Percentiles rank a stretch among this genome's conserved stretches.
These are phyloP conservation scores for Aureobasidium pullulans DNA, from an alignment of 2,329 filamentous ascomycete genomes.

Conservation along the genomic window DNA sequence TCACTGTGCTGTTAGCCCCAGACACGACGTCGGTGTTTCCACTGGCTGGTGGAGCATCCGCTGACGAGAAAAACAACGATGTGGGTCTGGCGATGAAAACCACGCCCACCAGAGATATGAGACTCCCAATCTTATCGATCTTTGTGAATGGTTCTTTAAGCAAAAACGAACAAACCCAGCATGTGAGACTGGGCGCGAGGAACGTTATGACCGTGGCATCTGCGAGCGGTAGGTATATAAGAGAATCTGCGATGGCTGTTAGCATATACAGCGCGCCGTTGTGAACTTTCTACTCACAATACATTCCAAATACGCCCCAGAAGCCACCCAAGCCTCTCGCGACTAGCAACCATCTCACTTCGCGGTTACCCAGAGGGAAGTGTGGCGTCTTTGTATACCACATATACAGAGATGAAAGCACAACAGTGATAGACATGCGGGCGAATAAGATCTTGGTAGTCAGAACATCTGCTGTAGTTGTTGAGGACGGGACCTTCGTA, in stretches of 20 bases:
- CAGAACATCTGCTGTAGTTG: background rate
- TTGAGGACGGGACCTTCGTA: background rate
- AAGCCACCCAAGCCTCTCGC: constrained; percentile 63
- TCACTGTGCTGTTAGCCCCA: constrained; percentile 24
- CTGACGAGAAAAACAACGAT: constrained; percentile 42
- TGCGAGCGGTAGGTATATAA: constrained; percentile 73
- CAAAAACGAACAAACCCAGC: constrained; percentile 70
- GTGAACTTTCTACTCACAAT: constrained; percentile 36
- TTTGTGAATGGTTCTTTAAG: constrained; percentile 71
- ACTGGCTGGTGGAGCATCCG: constrained; percentile 25
- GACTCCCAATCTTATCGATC: constrained; percentile 66
- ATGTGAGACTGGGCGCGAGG: constrained; percentile 68
- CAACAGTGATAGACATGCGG: constrained; percentile 66
- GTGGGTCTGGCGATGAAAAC: constrained; percentile 72
- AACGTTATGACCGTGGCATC: constrained; percentile 90
- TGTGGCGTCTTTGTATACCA: constrained; percentile 59
- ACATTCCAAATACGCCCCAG: constrained; percentile 73
- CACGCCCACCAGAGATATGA: constrained; percentile 71
- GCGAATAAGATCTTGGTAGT: constrained; percentile 59
- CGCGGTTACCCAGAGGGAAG: constrained; percentile 61
- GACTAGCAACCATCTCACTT: constrained; percentile 61
- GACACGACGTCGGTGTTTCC: constrained; percentile 26
- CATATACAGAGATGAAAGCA: constrained; percentile 66
- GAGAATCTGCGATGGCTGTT: constrained; percentile 40
- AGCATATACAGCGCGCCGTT: constrained; percentile 1